Evolutionary conservation across 768 basidiomycete species (phyloP).

Genomic region (Boletus pseudo-olivaceus): DNA sequence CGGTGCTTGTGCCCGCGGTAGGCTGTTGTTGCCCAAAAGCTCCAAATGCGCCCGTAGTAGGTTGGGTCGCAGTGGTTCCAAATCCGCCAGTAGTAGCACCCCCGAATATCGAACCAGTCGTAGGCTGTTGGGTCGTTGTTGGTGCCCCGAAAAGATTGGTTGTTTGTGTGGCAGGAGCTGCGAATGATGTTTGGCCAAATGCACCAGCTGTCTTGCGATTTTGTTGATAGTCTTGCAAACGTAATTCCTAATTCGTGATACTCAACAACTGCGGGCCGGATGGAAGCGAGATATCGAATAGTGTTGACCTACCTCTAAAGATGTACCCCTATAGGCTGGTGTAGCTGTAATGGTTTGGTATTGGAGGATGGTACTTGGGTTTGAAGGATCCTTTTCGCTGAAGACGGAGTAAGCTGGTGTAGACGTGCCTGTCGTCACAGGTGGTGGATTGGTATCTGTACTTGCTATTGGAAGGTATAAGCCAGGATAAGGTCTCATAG

Average conservation of each 20-base stretch:
- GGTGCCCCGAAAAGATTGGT: conserved; percentile 26
- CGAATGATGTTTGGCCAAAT: conserved; percentile 49
- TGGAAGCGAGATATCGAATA: conserved; percentile 2
- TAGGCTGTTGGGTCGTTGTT: conserved; percentile 26
- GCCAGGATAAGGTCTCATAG: not conserved
- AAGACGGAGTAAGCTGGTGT: conserved; percentile 59
- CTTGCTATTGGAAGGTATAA: conserved; percentile 27
- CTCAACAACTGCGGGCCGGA: not conserved
- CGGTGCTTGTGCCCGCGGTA: conserved; percentile 28
- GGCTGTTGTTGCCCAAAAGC: conserved; percentile 36
- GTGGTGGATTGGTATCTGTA: conserved; percentile 40
- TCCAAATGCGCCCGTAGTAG: conserved; percentile 29
- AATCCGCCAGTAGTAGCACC: conserved; percentile 19
- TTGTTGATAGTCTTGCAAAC: conserved; percentile 72
- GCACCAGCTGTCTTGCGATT: conserved; percentile 66
- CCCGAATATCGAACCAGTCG: conserved; percentile 32
- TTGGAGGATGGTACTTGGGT: conserved; percentile 47
- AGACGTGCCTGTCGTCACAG: conserved; percentile 66
- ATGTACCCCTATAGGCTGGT: conserved; percentile 73
- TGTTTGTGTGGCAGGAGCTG: conserved; percentile 25
- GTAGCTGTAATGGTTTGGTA: conserved; percentile 83
- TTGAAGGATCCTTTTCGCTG: conserved; percentile 62
- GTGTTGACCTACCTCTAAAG: conserved; percentile 57
- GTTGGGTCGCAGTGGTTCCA: conserved; percentile 26
- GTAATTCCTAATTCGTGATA: conserved; percentile 53